Evolutionary conservation across 2,329 filamentous ascomycete genomes (phyloP).

Genomic region (Colletotrichum sp.): DNA sequence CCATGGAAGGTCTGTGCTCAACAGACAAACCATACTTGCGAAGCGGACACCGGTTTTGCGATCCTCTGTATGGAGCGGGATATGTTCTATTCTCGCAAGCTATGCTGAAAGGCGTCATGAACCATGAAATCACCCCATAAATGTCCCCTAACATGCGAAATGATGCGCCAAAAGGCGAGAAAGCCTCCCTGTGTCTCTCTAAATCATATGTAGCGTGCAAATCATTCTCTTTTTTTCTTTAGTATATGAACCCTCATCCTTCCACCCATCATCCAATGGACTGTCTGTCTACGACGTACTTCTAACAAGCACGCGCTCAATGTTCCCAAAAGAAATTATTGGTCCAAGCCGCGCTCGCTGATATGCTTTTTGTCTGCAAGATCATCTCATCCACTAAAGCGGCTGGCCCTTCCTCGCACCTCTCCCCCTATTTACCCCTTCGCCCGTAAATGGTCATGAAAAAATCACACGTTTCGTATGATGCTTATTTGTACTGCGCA

Average conservation of each 20-base stretch:
- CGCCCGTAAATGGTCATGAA: neutral
- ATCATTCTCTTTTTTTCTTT: neutral
- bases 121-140: neutral
- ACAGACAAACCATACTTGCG: no score
- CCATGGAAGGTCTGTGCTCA: no score
- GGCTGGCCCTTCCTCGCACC: neutral
- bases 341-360: neutral
- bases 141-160: neutral
- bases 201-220: neutral
- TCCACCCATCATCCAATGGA: neutral
- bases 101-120: neutral
- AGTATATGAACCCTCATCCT: neutral
- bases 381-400: neutral
- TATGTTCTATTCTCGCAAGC: conserved; percentile 9
- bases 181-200: neutral
- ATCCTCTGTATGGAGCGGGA: neutral
- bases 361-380: neutral
- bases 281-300: neutral
- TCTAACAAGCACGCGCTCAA: neutral
- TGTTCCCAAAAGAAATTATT: neutral
- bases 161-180: neutral
- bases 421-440: neutral
- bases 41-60: no score
- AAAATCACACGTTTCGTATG: conserved; percentile 3
- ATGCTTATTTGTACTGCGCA: conserved; percentile 69